These are phyloP conservation scores for Cutaneotrichosporon mucoides DNA, from an alignment of 1,284 basidiomycete genomes.

Conservation along the genomic window DNA sequence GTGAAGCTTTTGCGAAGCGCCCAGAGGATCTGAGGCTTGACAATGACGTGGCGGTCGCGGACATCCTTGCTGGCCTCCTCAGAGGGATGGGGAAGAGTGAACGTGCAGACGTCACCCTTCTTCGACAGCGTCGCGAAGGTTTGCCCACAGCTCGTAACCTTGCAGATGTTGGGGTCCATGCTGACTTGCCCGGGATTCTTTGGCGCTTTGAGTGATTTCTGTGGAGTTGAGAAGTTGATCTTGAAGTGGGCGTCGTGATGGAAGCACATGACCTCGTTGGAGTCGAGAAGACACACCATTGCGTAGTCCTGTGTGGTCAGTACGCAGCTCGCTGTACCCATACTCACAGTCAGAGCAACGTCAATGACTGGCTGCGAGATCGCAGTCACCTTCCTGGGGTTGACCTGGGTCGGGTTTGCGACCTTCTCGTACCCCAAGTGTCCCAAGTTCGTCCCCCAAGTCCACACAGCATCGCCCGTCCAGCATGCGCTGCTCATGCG, in stretches of 20 bases:
- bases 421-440: constrained; percentile 77
- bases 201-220: constrained; percentile 13
- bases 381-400: constrained; percentile 78
- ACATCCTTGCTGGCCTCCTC: constrained; percentile 46
- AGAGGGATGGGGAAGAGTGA: constrained; percentile 56
- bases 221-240: constrained; percentile 52
- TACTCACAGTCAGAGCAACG: constrained; percentile 58
- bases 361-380: constrained; percentile 65
- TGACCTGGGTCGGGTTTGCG: constrained; percentile 70
- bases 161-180: constrained; percentile 67
- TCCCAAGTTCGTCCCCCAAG: constrained; percentile 93
- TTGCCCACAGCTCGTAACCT: constrained; percentile 75
- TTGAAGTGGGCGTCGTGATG: constrained; percentile 72
- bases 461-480: constrained; percentile 77
- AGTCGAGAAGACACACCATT: constrained; percentile 71
- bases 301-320: constrained; percentile 57
- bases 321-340: too few species aligned
- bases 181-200: constrained; percentile 54
- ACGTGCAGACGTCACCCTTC: constrained; percentile 89
- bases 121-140: constrained; percentile 79
- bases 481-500: constrained; percentile 86
- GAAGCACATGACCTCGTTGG: constrained; percentile 74
- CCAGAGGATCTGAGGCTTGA: constrained; percentile 89
- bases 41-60: constrained; percentile 49
- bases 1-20: constrained; percentile 80